phyloP scores from a whole-genome alignment of 2,329 filamentous ascomycete species.

The Talaromyces amestolkiae region DNA sequence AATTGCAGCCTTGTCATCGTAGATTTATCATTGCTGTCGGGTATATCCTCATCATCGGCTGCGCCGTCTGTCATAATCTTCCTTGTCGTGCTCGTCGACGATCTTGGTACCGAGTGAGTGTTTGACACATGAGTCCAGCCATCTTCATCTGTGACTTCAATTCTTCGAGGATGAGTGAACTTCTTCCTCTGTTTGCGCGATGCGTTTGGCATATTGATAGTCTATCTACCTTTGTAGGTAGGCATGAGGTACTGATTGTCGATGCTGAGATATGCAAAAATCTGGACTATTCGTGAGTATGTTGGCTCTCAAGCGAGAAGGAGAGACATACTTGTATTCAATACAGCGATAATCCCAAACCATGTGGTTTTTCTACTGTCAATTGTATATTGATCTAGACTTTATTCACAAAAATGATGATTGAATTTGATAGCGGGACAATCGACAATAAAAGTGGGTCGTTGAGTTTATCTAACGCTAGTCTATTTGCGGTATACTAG shows the following conservation, averaged over 20 bases:
- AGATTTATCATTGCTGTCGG: background rate
- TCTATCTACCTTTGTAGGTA: background rate
- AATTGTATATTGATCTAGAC: background rate
- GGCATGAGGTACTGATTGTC: background rate
- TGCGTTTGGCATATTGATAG: constrained; percentile 35
- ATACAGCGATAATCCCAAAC: background rate
- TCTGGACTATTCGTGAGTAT: background rate
- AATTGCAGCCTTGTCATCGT: constrained; percentile 19
- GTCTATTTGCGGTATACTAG: background rate
- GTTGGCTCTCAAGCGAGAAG: background rate
- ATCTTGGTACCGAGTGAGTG: constrained; percentile 18
- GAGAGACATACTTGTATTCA: background rate
- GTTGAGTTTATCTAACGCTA: background rate
- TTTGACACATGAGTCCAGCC: constrained; percentile 47
- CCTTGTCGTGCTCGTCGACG: background rate
- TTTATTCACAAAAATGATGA: background rate
- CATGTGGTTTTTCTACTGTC: background rate
- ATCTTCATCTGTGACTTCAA: constrained; percentile 38
- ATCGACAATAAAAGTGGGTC: background rate
- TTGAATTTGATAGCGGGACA: background rate
- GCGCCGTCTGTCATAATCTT: constrained; percentile 16
- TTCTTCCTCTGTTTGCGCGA: constrained; percentile 29
- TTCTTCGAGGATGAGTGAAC: constrained; percentile 30
- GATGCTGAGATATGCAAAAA: background rate
- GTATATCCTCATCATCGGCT: constrained; percentile 1